These are phyloP conservation scores for Barnettozyma hawaiiensis DNA, from an alignment of 1,139 yeast species.

Conservation along the genomic window DNA sequence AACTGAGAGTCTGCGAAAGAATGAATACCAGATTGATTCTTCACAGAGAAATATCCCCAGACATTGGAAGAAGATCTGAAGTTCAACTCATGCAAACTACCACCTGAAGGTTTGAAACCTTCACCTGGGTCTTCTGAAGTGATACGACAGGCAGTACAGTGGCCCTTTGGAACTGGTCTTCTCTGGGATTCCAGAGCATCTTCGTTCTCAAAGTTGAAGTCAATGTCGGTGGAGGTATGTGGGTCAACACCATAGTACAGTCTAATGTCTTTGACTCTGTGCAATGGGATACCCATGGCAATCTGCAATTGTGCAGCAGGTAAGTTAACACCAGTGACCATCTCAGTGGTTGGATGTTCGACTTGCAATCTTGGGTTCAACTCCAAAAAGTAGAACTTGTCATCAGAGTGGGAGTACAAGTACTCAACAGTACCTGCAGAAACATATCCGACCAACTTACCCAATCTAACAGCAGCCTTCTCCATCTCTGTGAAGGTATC, in stretches of 20 bases:
- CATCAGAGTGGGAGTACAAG: constrained; percentile 87
- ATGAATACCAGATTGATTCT: constrained; percentile 94
- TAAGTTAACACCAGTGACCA: constrained; percentile 96
- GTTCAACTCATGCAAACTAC: constrained; percentile 90
- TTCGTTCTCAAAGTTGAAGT: constrained; percentile 78
- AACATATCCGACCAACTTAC: constrained; percentile 93
- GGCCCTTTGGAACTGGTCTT: constrained; percentile 93
- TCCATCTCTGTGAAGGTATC: constrained; percentile 91
- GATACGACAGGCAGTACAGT: constrained; percentile 97
- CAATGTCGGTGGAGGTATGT: constrained; percentile 83
- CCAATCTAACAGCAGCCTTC: constrained; percentile 93
- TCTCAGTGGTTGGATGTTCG: constrained; percentile 98
- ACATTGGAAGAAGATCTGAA: constrained; percentile 96
- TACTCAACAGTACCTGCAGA: constrained; percentile 99
- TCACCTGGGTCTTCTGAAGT: constrained; percentile 99
- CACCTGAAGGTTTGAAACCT: constrained; percentile 98
- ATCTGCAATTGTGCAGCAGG: constrained; percentile 98
- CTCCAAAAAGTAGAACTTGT: constrained; percentile 92
- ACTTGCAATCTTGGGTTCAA: constrained; percentile 97
- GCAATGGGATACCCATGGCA: constrained; percentile 99
- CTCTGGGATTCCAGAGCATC: constrained; percentile 74
- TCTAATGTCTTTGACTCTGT: constrained; percentile 89
- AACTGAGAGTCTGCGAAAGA: constrained; percentile 97
- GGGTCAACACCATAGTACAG: constrained; percentile 94
- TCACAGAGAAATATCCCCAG: constrained; percentile 98